Evolutionary conservation across 371 early-diverging fungal genomes (phyloP).

Genomic region (Mycotypha africana): DNA sequence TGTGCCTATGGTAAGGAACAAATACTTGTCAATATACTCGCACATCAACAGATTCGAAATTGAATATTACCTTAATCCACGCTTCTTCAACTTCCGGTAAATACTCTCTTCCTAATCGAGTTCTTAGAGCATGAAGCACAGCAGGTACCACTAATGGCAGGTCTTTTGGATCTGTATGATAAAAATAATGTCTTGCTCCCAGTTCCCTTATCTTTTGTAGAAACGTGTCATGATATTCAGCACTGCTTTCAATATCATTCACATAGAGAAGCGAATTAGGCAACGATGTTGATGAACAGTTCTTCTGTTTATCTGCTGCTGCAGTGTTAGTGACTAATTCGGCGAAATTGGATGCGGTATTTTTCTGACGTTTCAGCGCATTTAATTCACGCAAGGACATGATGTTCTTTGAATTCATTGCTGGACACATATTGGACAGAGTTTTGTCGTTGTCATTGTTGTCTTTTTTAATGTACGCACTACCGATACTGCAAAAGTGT

Average conservation of each 20-base stretch:
- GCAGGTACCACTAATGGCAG: constrained; percentile 5
- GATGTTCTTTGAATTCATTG: not conserved
- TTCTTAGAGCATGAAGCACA: constrained; percentile 4
- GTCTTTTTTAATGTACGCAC: too few species aligned
- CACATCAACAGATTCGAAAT: too few species aligned
- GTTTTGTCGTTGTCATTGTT: not conserved
- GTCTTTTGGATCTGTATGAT: constrained; percentile 6
- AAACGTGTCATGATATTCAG: not conserved
- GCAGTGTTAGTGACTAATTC: not conserved
- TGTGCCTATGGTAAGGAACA: constrained; percentile 8
- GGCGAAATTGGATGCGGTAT: not conserved
- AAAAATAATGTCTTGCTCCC: constrained; percentile 16
- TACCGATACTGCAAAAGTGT: too few species aligned
- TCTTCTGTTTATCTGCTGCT: not conserved
- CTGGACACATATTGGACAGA: not conserved
- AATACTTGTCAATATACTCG: not conserved
- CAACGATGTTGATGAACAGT: not conserved
- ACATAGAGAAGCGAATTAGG: too few species aligned
- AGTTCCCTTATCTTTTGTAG: constrained; percentile 6
- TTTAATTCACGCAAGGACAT: constrained; percentile 12
- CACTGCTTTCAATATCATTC: not conserved
- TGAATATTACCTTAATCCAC: constrained; percentile 6
- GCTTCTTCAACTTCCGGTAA: constrained; percentile 17
- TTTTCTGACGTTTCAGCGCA: constrained; percentile 6
- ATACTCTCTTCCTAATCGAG: constrained; percentile 11